A percentile compares a stretch with the other conserved stretches of the same genome.
These are phyloP conservation scores for Ormosia emarginata DNA, from an alignment of 306 rosid species.

Conservation along the genomic window DNA sequence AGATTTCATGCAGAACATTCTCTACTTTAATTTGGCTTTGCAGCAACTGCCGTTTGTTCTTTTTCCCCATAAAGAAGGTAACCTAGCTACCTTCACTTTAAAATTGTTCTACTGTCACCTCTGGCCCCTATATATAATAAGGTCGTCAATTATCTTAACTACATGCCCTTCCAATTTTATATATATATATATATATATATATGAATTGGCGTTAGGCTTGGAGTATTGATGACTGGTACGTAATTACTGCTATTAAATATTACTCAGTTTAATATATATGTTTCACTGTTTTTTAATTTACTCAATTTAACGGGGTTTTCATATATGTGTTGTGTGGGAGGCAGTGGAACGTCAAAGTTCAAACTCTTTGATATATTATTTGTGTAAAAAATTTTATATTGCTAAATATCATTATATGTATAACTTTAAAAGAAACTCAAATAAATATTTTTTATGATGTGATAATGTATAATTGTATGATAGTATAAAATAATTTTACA, in stretches of 20 bases:
- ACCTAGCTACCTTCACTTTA: neutral
- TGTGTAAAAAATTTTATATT: no score
- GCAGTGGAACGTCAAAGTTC: no score
- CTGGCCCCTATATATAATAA: neutral
- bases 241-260: neutral
- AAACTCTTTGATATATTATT: no score
- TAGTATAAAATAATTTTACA: no score
- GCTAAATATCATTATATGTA: no score
- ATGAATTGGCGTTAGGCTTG: neutral
- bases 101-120: neutral
- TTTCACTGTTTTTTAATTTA: neutral
- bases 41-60: neutral
- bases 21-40: neutral
- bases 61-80: slow-evolving; percentile 4
- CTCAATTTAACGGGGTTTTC: neutral
- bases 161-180: neutral
- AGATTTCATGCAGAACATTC: slow-evolving; percentile 33
- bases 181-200: neutral
- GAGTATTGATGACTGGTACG: neutral
- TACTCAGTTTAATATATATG: neutral
- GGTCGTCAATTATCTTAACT: neutral
- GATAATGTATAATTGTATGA: no score
- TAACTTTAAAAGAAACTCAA: no score
- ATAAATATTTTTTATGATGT: no score
- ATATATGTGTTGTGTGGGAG: no score